A percentile compares a stretch with the other conserved stretches of the same genome.
These are phyloP conservation scores for Inonotus obliquus DNA, from an alignment of 1,284 basidiomycete genomes.

Conservation along the genomic window DNA sequence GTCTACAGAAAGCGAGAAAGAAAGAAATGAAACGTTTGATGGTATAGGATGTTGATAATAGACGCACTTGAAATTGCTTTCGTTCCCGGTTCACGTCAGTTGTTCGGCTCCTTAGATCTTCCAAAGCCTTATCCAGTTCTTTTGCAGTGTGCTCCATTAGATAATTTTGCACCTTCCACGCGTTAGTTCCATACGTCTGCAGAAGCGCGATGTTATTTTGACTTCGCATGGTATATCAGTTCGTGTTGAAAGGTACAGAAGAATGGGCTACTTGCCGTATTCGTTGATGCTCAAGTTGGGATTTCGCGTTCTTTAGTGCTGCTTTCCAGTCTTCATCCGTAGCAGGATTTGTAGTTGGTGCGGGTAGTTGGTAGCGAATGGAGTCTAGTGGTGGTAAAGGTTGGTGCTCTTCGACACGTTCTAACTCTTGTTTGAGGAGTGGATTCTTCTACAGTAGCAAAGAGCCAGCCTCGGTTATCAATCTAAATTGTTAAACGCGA, in stretches of 20 bases:
- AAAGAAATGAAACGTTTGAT: background rate
- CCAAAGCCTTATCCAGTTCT: conserved; percentile 66
- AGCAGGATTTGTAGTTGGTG: conserved; percentile 58
- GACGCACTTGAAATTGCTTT: conserved; percentile 74
- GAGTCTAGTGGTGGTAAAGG: conserved; percentile 75
- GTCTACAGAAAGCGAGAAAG: conserved; percentile 40
- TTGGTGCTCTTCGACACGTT: conserved; percentile 67
- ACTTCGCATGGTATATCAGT: conserved; percentile 35
- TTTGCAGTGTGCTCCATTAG: conserved; percentile 76
- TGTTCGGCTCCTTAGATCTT: conserved; percentile 68
- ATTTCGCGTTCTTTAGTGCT: conserved; percentile 75
- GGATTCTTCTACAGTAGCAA: conserved; percentile 55
- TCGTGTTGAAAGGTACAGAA: background rate
- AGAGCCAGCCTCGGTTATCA: background rate
- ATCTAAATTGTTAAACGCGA: conserved; percentile 15
- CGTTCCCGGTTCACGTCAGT: conserved; percentile 83
- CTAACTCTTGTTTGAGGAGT: conserved; percentile 65
- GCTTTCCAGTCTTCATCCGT: conserved; percentile 76
- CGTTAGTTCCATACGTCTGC: conserved; percentile 85
- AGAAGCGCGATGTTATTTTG: conserved; percentile 83
- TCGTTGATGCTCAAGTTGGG: conserved; percentile 88
- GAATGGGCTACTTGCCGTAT: conserved; percentile 55
- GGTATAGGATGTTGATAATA: background rate
- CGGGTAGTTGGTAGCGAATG: conserved; percentile 75
- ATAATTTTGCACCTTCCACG: conserved; percentile 90